A percentile compares a stretch with the other conserved stretches of the same genome.
Conservation (phyloP, 129 eudicot species). For the Flaveria bidentis region DNA sequence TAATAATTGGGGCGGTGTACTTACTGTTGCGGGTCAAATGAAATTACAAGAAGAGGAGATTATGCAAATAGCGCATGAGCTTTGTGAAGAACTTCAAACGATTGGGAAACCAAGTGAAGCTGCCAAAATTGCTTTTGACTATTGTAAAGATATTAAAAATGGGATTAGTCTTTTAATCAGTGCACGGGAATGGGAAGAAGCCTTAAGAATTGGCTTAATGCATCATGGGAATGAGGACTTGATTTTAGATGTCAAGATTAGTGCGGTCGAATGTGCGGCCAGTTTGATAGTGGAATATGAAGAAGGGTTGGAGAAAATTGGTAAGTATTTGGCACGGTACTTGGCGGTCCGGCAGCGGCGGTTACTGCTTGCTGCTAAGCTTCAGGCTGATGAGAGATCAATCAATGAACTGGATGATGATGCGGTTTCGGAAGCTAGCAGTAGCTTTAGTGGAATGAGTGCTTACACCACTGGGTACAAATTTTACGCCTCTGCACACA, state of each 20-base stretch:
- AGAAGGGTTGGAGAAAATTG: constrained; percentile 90
- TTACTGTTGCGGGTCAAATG: constrained; percentile 81
- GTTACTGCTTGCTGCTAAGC: constrained; percentile 80
- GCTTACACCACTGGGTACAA: constrained; percentile 94
- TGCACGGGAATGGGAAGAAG: constrained; percentile 98
- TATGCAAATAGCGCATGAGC: constrained; percentile 61
- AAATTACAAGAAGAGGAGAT: constrained; percentile 32
- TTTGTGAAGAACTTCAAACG: constrained; percentile 86
- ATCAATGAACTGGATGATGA: constrained; percentile 80
- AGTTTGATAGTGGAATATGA: constrained; percentile 56
- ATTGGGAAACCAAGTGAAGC: constrained; percentile 94
- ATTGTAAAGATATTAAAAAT: constrained; percentile 66
- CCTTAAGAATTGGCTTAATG: constrained; percentile 73
- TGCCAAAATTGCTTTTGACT: constrained; percentile 81
- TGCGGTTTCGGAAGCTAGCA: constrained; percentile 92
- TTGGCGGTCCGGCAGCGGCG: constrained; percentile 93
- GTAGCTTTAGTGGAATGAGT: constrained; percentile 96
- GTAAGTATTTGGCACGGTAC: constrained; percentile 83
- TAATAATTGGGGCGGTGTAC: constrained; percentile 78
- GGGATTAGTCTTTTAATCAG: constrained; percentile 63
- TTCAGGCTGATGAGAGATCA: constrained; percentile 66
- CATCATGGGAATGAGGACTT: constrained; percentile 56
- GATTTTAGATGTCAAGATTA: constrained; percentile 57
- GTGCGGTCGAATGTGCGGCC: constrained; percentile 74
- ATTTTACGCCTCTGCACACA: background rate